Evolutionary conservation across 768 basidiomycete genomes (phyloP).

Genomic region (Collybia mongolica): DNA sequence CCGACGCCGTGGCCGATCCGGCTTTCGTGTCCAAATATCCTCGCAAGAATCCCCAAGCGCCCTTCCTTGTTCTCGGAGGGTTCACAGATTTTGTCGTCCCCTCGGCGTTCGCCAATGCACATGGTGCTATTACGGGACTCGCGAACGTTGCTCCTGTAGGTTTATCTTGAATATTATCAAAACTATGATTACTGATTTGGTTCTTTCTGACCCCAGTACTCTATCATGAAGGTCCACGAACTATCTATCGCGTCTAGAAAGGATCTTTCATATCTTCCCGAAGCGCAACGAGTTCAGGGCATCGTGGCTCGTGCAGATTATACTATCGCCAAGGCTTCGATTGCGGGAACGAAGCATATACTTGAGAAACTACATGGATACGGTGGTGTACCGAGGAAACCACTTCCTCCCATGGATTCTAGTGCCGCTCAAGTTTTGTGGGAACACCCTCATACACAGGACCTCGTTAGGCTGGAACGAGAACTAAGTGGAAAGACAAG

Average conservation of each 20-base stretch:
- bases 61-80: constrained; percentile 86
- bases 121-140: constrained; percentile 90
- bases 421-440: constrained; percentile 61
- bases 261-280: constrained; percentile 56
- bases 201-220: constrained; percentile 35
- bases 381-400: constrained; percentile 76
- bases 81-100: constrained; percentile 83
- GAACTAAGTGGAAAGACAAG: constrained; percentile 45
- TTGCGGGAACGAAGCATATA: constrained; percentile 83
- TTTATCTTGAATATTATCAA: constrained; percentile 12
- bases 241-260: constrained; percentile 55
- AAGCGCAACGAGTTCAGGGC: constrained; percentile 76
- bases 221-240: constrained; percentile 60
- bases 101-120: constrained; percentile 66
- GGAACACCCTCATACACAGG: constrained; percentile 70
- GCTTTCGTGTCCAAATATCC: constrained; percentile 60
- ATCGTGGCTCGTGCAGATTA: constrained; percentile 80
- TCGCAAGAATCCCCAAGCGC: constrained; percentile 61
- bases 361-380: constrained; percentile 77
- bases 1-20: constrained; percentile 58
- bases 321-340: constrained; percentile 72
- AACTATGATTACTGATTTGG: constrained; percentile 1
- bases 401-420: constrained; percentile 64
- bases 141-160: constrained; percentile 79
- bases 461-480: constrained; percentile 63